A percentile compares a stretch with the other conserved stretches of the same genome.
phyloP scores from a whole-genome alignment of 108 stramenopile genomes.

The Licmophora abbreviata region DNA sequence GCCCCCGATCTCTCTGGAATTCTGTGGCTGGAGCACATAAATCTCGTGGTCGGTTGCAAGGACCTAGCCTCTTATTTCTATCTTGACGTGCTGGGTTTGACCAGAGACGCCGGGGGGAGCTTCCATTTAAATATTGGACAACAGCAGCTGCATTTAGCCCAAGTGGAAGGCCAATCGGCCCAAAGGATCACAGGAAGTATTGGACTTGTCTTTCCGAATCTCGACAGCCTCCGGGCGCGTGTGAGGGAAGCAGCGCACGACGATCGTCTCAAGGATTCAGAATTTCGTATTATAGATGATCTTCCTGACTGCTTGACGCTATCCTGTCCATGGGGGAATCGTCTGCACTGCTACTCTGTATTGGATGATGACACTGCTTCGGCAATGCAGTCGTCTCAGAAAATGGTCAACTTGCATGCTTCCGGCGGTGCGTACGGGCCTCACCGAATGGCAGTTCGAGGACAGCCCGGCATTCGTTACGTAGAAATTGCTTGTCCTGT shows the following conservation, averaged over 20 bases:
- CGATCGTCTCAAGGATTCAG: slow-evolving; percentile 12
- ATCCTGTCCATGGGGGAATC: slow-evolving; percentile 38
- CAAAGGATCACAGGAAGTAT: slow-evolving; percentile 34
- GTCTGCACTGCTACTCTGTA: slow-evolving; percentile 27
- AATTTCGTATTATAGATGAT: slow-evolving; percentile 18
- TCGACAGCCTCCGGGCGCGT: slow-evolving; percentile 17
- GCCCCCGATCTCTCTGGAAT: slow-evolving; percentile 33
- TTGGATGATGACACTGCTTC: slow-evolving; percentile 15
- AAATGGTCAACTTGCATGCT: slow-evolving; percentile 33
- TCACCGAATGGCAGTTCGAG: slow-evolving; percentile 26
- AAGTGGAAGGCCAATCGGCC: slow-evolving; percentile 4
- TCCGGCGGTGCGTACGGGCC: slow-evolving; percentile 23
- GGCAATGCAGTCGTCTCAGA: slow-evolving; percentile 13
- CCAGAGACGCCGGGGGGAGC: slow-evolving; percentile 23
- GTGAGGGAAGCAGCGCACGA: slow-evolving; percentile 4
- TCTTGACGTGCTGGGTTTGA: slow-evolving; percentile 38
- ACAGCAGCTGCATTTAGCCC: slow-evolving; percentile 64
- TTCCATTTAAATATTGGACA: slow-evolving; percentile 61
- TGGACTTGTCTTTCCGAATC: slow-evolving; percentile 29
- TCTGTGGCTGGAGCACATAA: slow-evolving; percentile 57
- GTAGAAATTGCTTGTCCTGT: slow-evolving; percentile 24
- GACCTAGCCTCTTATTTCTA: slow-evolving; percentile 41
- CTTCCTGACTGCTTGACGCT: slow-evolving; percentile 20
- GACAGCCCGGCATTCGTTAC: slow-evolving; percentile 30
- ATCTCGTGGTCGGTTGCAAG: slow-evolving; percentile 41